A percentile compares a stretch with the other conserved stretches of the same genome.
These are phyloP conservation scores for Musa schizocarpa DNA, from an alignment of 176 grass and related monocot species.

Conservation along the genomic window DNA sequence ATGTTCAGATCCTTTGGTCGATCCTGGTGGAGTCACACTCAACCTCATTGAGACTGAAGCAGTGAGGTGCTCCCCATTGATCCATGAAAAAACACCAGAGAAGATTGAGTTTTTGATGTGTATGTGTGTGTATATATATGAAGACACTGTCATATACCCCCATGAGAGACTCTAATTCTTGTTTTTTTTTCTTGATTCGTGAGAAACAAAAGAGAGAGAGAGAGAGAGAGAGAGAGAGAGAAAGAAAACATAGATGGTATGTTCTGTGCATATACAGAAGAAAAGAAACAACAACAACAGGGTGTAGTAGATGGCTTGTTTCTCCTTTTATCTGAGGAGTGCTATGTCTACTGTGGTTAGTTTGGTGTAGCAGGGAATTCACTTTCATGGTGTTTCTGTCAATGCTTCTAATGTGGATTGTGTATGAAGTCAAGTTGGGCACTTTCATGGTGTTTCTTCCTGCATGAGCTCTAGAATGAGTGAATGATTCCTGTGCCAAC, in stretches of 20 bases:
- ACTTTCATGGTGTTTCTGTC: not conserved
- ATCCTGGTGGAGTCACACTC: constrained; percentile 65
- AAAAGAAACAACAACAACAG: not conserved
- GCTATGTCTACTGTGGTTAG: not conserved
- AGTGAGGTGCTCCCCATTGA: not conserved
- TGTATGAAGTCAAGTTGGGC: not conserved
- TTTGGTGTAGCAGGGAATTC: not conserved
- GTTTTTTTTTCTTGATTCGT: no score
- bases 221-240: no score
- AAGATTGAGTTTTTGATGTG: not conserved
- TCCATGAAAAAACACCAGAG: not conserved
- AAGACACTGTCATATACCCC: not conserved
- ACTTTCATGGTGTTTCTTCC: no score
- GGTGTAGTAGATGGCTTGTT: not conserved
- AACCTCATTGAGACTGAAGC: not conserved
- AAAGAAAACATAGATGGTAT: not conserved
- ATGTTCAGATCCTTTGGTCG: constrained; percentile 73
- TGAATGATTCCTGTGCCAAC: not conserved
- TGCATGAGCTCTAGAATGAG: no score
- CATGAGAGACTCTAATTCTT: no score
- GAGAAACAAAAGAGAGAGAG: no score
- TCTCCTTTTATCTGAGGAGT: not conserved
- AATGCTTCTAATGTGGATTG: not conserved
- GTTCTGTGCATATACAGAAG: not conserved
- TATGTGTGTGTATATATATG: not conserved